Base-by-base conservation (phyloP, 129 eudicot genomes). In the Ambrosia trifida region DNA sequence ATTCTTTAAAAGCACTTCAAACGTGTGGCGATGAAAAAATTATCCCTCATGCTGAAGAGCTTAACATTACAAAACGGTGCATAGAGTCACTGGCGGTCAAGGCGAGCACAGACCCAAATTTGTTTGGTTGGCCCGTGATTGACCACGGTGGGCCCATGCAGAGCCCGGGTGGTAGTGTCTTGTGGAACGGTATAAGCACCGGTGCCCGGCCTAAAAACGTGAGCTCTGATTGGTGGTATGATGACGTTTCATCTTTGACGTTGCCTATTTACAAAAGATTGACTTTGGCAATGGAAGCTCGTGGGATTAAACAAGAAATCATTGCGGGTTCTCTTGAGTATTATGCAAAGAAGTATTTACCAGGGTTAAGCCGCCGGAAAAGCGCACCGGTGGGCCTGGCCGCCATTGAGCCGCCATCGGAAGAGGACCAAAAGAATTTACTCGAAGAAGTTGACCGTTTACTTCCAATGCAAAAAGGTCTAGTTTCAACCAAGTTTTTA, bases 171-270 rank as follows among this genome's bases (percentile, higher is more conserved):
- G 98, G 97, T 3, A 89, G 90, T 74, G 82, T 94, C 51, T 64
- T 94, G 66, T 94, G 98, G 98, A 94, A 94, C 41, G 98, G 98
- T 41, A 89, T 94, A 32, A 89, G 97, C 89, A 94, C 98, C 0
- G 98, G 98, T 40, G 96, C 98, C 20, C 80, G 92, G 50, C 96
- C 87, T 0, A 87, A 85, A 76, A 79, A 79, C 36, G 71, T 84
- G 69, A 85, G 89, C 61, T 82, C 96, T 0, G 98, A 94, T 84
- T 94, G 98, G 98, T 94, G 98, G 98, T 94, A 85, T 51, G 96
- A 94, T 12, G 98, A 94, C 65, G 87, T 83, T 10, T 85, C 96
- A 17, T 80, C 86, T 68, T 72, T 94, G 35, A 82, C 89, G 69
- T 81, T 94, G 32, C 83, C 88, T 50, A 81, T 90, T 49, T 94